Evolutionary conservation across 441 rosid species (phyloP).

Genomic region (Pelargonium cotyledonis): DNA sequence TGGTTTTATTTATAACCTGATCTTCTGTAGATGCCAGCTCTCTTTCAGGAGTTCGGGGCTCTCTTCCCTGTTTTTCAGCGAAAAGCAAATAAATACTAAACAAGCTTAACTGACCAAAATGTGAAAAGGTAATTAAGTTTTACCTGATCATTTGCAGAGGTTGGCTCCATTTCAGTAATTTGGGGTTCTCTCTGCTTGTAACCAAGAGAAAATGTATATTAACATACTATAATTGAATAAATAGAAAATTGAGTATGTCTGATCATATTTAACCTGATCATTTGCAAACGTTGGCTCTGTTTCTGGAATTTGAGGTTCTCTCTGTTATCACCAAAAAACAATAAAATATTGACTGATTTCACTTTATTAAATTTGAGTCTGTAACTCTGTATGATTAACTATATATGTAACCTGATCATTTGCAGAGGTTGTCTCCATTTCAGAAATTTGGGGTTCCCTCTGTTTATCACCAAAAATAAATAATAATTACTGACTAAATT

Average conservation of each 20-base stretch:
- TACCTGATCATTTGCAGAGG: slow-evolving; percentile 24
- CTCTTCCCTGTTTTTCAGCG: background rate
- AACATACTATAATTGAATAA: background rate
- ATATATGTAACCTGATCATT: slow-evolving; percentile 3
- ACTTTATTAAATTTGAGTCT: background rate
- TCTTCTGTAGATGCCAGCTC: background rate
- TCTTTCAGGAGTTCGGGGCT: background rate
- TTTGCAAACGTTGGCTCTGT: background rate
- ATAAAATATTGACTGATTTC: background rate
- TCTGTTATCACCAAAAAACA: background rate
- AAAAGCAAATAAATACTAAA: background rate
- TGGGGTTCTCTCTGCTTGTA: background rate
- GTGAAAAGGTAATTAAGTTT: background rate
- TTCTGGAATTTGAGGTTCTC: background rate
- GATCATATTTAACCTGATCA: slow-evolving; percentile 2
- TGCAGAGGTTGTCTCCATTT: background rate
- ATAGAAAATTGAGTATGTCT: background rate
- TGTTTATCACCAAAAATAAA: background rate
- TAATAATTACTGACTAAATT: background rate
- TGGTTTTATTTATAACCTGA: background rate
- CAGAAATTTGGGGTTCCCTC: background rate
- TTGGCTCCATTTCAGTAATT: slow-evolving; percentile 41
- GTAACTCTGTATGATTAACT: background rate
- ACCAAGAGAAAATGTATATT: background rate
- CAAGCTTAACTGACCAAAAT: background rate